Conservation (phyloP, 2,329 filamentous ascomycete genomes). For the Penicillium sumatraense region DNA sequence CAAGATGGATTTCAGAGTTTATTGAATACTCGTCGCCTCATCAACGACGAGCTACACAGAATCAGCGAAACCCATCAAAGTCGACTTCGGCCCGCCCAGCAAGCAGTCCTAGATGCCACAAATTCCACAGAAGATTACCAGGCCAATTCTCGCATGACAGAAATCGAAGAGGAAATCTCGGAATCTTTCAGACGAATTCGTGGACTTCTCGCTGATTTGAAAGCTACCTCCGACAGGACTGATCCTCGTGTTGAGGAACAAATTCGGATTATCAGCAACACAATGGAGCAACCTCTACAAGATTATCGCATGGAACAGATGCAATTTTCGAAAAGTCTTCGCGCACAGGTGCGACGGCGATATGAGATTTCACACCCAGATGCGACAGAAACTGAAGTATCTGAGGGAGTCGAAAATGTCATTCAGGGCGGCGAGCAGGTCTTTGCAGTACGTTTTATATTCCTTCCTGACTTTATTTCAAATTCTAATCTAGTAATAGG, state of each 20-base stretch:
- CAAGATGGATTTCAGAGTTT: neutral
- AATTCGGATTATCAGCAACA: constrained; percentile 6
- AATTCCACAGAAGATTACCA: constrained; percentile 11
- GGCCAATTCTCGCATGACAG: neutral
- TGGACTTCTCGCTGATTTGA: constrained; percentile 4
- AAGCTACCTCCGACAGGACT: neutral
- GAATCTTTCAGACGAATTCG: constrained; percentile 2
- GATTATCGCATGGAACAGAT: constrained; percentile 4
- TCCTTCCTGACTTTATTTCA: neutral
- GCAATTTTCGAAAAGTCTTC: constrained; percentile 8
- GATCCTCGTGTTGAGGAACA: constrained; percentile 10
- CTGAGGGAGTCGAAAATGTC: constrained; percentile 12
- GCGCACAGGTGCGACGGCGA: constrained; percentile 13
- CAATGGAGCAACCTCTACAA: constrained; percentile 5
- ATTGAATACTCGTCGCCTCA: neutral
- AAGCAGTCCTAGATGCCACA: constrained; percentile 15
- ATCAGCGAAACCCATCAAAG: neutral
- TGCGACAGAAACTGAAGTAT: constrained; percentile 8
- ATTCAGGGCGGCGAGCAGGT: constrained; percentile 3
- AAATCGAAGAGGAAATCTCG: constrained; percentile 6
- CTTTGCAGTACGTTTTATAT: constrained; percentile 2
- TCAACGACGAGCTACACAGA: neutral
- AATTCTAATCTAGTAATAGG: neutral
- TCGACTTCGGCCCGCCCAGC: constrained; percentile 11
- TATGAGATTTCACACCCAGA: constrained; percentile 15